Base-by-base conservation (phyloP, 108 stramenopile species). In the Cylindrotheca fusiformis region DNA sequence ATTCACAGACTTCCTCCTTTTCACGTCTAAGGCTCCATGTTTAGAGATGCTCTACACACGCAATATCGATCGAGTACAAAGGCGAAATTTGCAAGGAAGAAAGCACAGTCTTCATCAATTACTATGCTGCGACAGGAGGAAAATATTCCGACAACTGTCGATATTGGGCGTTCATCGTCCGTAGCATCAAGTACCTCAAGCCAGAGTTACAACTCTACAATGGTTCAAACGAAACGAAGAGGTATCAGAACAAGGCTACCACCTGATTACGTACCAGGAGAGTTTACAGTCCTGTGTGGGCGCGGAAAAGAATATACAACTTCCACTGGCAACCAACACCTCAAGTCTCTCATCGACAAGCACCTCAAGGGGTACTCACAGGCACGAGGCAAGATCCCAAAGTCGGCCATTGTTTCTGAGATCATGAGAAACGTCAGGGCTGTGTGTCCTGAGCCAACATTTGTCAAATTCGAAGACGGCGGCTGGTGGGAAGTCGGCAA, bases 1-100 rank as follows among this genome's bases (percentile, higher is more conserved):
- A 41, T 41, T 41, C 14, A 41, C 36, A 2, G 14, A 58, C 12
- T 27, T 55, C 18, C 12, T 6, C 5, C 26, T 12, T 55, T 27
- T 14, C 54, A 14, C 10, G 26, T 12, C 29, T 29, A 12, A 55
- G 57, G 57, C 32, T 58, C 32, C 14, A 32, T 58, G 21, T 69
- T 77, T 36, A 69, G 76, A 19, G 76, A 77, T 47, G 46, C 65
- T 20, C 64, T 77, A 20, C 58, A 71, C 25, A 47, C 36, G 2
- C 26, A 55, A 24, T 66, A 66, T 26, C 53, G 55, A 5, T 66
- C 65, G 2, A 56, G 55, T 45, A 56, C 65, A 32, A n/a, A n/a
- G n/a, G n/a, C n/a, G n/a, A n/a, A n/a, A n/a, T n/a, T n/a, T n/a
- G n/a, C n/a, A n/a, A n/a, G n/a, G n/a, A n/a, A n/a, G n/a, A n/a